Evolutionary conservation across 345 rosid species (phyloP).

Genomic region (Raphanus raphanistrum): DNA sequence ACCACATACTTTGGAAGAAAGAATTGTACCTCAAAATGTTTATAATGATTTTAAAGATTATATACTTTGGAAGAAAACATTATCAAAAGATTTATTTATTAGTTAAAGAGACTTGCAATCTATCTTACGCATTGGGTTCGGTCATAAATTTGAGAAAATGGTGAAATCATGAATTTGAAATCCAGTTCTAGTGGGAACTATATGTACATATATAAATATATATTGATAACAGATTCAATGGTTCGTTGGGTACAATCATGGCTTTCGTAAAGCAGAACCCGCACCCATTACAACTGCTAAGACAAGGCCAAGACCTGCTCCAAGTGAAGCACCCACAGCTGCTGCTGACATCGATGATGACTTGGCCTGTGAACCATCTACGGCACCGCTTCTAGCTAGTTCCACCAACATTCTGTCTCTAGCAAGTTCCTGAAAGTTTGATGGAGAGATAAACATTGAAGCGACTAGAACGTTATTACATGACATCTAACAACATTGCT

Average conservation of each 20-base stretch:
- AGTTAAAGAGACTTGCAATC: neutral
- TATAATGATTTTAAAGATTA: neutral
- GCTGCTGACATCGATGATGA: slow-evolving; percentile 74
- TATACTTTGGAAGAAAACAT: neutral
- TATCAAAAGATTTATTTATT: neutral
- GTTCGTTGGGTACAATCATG: slow-evolving; percentile 35
- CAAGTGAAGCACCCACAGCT: slow-evolving; percentile 91
- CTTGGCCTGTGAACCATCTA: slow-evolving; percentile 54
- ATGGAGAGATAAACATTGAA: neutral
- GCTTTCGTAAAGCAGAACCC: neutral
- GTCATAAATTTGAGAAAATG: neutral
- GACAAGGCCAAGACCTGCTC: slow-evolving; percentile 89
- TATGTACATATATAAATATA: slow-evolving; percentile 38
- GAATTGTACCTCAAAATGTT: neutral
- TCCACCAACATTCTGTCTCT: slow-evolving; percentile 60
- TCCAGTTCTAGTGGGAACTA: neutral
- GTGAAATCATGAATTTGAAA: neutral
- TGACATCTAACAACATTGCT: neutral
- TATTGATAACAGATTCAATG: slow-evolving; percentile 44
- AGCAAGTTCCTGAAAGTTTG: slow-evolving; percentile 64
- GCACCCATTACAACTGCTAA: slow-evolving; percentile 42
- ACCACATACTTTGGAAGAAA: neutral
- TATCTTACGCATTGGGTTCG: neutral
- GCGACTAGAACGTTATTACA: neutral
- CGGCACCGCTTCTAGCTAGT: slow-evolving; percentile 49